Evolutionary conservation across 352 stramenopile genomes (phyloP), one percentile per base, ranked within the genome.

Genomic region (Phytophthora pisi): DNA sequence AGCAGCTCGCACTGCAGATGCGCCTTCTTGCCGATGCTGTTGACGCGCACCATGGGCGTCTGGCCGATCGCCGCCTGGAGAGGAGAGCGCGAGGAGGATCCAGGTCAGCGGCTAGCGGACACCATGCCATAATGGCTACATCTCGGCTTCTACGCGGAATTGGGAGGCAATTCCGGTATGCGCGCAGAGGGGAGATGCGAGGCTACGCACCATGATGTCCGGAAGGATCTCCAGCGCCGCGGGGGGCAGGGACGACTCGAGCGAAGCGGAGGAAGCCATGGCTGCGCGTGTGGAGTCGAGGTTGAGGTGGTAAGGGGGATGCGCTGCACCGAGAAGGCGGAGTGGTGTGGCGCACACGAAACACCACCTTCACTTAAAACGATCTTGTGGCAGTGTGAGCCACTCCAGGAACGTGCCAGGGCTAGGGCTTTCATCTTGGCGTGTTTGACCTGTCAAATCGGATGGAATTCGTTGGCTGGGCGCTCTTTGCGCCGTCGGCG

Each of bases 11-110:
- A 97, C 65, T 97, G 80, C 15, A 97, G 54, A 56, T 88, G 81
- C 15, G 89, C 71, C 73, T 94, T 94, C 67, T 82, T 82, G 51
- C 72, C 74, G 50, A 98, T 91, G 55, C 72, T 96, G 75, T 98
- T 97, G 45, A 98, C 81, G 51, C 93, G 86, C 20, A 99, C 92
- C 61, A 99, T 78, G 11, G 96, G 96, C 68, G 96, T 99, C 64
- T 97, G 90, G n/a, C 96, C 96, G 40, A 99, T 85, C 23, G 79
- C 74, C 23, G 72, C 63, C 78, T 87, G 51, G 11, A 16, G 11
- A 45, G 16, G 16, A 46, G 28, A 42, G 7, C 28, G 28, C 16
- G 24, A 26, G 5, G 50, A 60, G 5, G 23, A 57, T 18, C 43
- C 23, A 55, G 4, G 13, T 51, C n/a, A 57, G 49, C 1, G 43